A percentile compares a stretch with the other conserved stretches of the same genome.
Evolutionary conservation across 192 early-diverging fungal genomes (phyloP).

Genomic region (Backusella circina): DNA sequence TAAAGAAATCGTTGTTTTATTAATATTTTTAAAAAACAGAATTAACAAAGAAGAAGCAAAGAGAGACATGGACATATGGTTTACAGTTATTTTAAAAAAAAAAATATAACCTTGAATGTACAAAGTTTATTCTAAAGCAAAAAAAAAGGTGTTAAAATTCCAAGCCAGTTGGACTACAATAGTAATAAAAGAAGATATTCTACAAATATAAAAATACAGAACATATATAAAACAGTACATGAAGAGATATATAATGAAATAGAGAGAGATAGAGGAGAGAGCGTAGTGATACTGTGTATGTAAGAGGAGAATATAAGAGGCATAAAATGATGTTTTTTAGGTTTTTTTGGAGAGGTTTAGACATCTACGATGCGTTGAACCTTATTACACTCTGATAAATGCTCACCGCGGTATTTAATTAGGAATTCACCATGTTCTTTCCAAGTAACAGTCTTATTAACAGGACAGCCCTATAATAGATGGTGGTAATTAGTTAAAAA

Average conservation of each 20-base stretch:
- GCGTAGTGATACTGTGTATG: background rate
- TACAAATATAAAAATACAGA: conserved; percentile 2
- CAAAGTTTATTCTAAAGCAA: background rate
- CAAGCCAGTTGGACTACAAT: conserved; percentile 5
- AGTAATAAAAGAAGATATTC: background rate
- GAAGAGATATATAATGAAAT: background rate
- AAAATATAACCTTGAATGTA: background rate
- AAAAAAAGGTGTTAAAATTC: background rate
- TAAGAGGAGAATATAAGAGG: background rate
- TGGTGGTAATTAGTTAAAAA: conserved; percentile 4
- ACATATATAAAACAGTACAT: conserved; percentile 5
- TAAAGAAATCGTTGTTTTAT: background rate
- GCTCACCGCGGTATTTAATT: conserved; percentile 53
- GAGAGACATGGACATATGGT: background rate
- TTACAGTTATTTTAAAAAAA: background rate
- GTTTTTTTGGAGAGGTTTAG: conserved; percentile 7
- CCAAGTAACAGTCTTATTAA: conserved; percentile 57
- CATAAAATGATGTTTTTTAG: conserved; percentile 3
- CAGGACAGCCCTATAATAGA: conserved; percentile 28
- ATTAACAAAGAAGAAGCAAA: background rate
- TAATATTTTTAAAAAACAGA: background rate
- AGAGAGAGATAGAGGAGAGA: background rate
- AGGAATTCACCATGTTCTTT: conserved; percentile 48
- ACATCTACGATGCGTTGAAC: conserved; percentile 38
- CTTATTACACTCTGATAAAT: conserved; percentile 47